Conservation (phyloP, 2,329 filamentous ascomycete genomes). For the Tricladium varicosporioides region DNA sequence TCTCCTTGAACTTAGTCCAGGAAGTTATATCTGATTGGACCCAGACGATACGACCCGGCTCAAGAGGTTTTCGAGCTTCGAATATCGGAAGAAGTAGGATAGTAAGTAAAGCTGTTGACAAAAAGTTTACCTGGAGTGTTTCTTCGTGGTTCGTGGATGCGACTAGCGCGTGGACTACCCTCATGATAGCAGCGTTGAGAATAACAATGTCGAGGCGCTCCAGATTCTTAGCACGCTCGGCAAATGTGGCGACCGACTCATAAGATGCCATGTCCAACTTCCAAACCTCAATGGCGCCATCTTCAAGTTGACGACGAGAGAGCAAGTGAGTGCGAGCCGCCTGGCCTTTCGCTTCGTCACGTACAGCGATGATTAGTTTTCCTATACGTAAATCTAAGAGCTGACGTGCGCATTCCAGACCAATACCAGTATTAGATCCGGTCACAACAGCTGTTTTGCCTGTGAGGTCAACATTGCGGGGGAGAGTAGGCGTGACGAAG, state of each 20-base stretch:
- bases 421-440: conserved; percentile 33
- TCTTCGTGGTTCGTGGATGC: background rate
- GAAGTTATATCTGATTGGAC: background rate
- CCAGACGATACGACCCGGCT: background rate
- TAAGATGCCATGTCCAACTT: conserved; percentile 42
- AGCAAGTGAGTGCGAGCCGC: conserved; percentile 36
- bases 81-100: conserved; percentile 4
- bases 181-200: conserved; percentile 8
- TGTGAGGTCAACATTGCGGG: conserved; percentile 3
- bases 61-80: background rate
- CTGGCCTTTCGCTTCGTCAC: conserved; percentile 42
- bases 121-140: conserved; percentile 5
- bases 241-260: conserved; percentile 5
- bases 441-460: conserved; percentile 16
- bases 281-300: conserved; percentile 47
- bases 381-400: conserved; percentile 40
- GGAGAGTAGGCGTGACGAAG: background rate
- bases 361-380: conserved; percentile 47
- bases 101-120: conserved; percentile 11
- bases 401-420: conserved; percentile 40
- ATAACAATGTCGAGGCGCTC: conserved; percentile 9
- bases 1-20: conserved; percentile 4
- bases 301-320: conserved; percentile 25
- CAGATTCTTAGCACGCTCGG: background rate
- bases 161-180: background rate